phyloP scores from a whole-genome alignment of 2,329 filamentous ascomycete genomes.

The Colletotrichum musicola region DNA sequence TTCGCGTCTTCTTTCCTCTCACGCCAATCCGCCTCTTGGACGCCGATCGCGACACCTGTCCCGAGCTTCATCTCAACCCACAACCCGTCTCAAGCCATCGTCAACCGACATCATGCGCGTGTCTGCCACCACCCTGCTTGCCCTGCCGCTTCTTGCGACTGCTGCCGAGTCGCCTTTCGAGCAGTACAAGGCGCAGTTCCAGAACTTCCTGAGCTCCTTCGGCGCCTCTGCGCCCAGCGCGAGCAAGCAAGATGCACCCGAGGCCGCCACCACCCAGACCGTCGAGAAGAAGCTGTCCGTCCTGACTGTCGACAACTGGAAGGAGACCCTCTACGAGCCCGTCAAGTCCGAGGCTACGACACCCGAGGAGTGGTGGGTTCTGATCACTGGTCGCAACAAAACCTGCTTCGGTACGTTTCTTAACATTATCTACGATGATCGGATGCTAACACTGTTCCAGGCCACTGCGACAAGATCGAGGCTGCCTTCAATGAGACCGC shows the following conservation, averaged over 20 bases:
- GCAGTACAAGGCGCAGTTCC: slow-evolving; percentile 73
- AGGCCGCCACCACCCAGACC: slow-evolving; percentile 56
- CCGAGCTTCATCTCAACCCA: slow-evolving; percentile 32
- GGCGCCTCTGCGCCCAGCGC: slow-evolving; percentile 65
- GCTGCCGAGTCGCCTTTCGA: slow-evolving; percentile 65
- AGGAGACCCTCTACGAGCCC: slow-evolving; percentile 73
- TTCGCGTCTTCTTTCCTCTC: slow-evolving; percentile 28
- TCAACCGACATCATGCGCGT: slow-evolving; percentile 65
- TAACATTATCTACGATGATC: neutral
- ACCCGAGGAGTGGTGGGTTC: slow-evolving; percentile 82
- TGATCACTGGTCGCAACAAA: slow-evolving; percentile 81
- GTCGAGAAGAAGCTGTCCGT: slow-evolving; percentile 58
- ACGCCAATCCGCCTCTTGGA: slow-evolving; percentile 27
- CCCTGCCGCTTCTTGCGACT: slow-evolving; percentile 67
- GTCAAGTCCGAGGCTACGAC: slow-evolving; percentile 68
- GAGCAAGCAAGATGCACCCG: slow-evolving; percentile 55
- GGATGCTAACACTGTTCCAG: slow-evolving; percentile 53
- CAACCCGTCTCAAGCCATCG: slow-evolving; percentile 42
- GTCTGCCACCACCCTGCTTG: slow-evolving; percentile 63
- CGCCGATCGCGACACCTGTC: slow-evolving; percentile 34
- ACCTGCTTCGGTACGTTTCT: slow-evolving; percentile 74
- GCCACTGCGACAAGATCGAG: slow-evolving; percentile 74
- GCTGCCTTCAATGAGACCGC: slow-evolving; percentile 76
- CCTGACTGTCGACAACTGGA: slow-evolving; percentile 79
- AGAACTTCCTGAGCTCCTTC: slow-evolving; percentile 73